Evolutionary conservation across 2,329 filamentous ascomycete species (phyloP), one percentile per base, ranked within the genome.

Genomic region (Iodosphaeria phyllophila): DNA sequence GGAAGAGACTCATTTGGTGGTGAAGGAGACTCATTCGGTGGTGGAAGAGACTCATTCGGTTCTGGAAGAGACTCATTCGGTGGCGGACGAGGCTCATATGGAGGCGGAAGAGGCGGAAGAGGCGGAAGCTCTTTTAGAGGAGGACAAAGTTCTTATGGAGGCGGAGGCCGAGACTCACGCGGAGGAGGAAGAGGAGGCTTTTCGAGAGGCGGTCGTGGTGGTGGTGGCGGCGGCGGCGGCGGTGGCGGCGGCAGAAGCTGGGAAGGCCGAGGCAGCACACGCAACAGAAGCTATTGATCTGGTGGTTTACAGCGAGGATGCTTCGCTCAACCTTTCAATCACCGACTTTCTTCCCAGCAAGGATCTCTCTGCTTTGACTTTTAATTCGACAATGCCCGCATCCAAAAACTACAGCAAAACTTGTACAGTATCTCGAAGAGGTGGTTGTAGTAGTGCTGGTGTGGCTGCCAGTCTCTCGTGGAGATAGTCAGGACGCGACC

Each of bases 81-180:
- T 15, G 22, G 30, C 24, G 32, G 45, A 16, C 32, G 32, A 9
- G 23, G 29, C 9, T 24, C 35, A 4, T 29, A 36, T 20, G 28
- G 33, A 10, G 30, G 35, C 15, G 22, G 27, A 13, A 24, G 38
- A n/a, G 32, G 34, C 16, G 31, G 34, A 16, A 29, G 24, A 10
- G 31, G 26, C 14, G 28, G 30, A 8, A 28, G 29, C 17, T 30
- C 16, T 13, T 16, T 21, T 10, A 26, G 23, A 9, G 24, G 26
- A 25, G 21, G 25, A 18, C 26, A 27, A 22, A 27, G 23, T 13
- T 23, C 25, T 24, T 15, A 27, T 22, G 22, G 16, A 12, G 19
- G 25, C 12, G 27, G 27, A 8, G 24, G 23, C 8, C 16, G 23
- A 16, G 22, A 16, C 22, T 22, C 20, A 6, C 20, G 20, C 11